These are phyloP conservation scores for Xerophyta viscosa DNA, from an alignment of 106 monocot species.

Conservation along the genomic window DNA sequence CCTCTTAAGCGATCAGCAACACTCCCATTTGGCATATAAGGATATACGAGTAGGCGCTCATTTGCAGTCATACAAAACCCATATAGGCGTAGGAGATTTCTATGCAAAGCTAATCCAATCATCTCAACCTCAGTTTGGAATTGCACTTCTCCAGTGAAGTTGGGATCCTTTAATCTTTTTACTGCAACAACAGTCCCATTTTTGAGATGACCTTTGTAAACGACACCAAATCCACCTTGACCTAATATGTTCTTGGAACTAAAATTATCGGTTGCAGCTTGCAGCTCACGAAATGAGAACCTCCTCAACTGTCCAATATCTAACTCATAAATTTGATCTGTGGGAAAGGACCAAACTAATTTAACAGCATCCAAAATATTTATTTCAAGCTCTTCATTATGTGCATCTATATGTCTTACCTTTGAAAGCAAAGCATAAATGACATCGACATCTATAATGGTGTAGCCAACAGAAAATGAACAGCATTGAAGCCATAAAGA, in stretches of 20 bases:
- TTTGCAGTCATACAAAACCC: constrained; percentile 90
- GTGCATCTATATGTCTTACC: constrained; percentile 41
- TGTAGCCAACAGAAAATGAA: constrained; percentile 33
- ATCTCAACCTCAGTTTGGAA: constrained; percentile 99
- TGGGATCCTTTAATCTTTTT: constrained; percentile 88
- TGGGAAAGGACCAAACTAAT: not conserved
- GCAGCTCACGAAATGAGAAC: constrained; percentile 75
- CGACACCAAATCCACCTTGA: constrained; percentile 92
- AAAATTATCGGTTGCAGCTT: constrained; percentile 74
- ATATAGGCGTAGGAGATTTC: constrained; percentile 72
- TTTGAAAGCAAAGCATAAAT: constrained; percentile 19
- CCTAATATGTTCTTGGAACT: constrained; percentile 80
- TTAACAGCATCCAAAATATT: not conserved
- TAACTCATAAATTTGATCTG: constrained; percentile 63
- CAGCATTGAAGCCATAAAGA: constrained; percentile 19
- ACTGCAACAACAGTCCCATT: constrained; percentile 73
- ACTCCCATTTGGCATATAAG: constrained; percentile 95
- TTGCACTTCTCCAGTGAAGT: constrained; percentile 86
- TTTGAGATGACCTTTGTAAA: constrained; percentile 73
- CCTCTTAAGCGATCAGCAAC: constrained; percentile 95
- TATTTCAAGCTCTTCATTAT: no score
- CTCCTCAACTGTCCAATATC: constrained; percentile 83
- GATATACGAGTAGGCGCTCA: constrained; percentile 85
- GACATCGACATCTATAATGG: constrained; percentile 49
- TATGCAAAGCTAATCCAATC: constrained; percentile 94